phyloP scores from a whole-genome alignment of 176 grass and related monocot species.

The Typha latifolia region DNA sequence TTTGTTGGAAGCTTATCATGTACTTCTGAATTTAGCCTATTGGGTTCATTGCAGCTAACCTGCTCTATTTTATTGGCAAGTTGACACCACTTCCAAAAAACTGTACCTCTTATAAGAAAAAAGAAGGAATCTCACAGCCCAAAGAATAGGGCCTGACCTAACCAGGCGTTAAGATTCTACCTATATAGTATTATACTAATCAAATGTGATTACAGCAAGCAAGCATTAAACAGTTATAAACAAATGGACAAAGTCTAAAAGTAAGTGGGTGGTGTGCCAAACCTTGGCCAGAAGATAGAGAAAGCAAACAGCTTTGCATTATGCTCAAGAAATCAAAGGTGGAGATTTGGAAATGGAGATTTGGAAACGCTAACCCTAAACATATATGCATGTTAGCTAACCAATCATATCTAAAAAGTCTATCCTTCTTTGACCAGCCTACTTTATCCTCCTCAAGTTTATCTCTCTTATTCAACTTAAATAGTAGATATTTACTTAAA shows the following conservation, averaged over 20 bases:
- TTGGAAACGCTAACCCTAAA: background rate
- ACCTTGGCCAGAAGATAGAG: background rate
- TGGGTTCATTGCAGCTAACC: no score
- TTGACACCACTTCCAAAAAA: background rate
- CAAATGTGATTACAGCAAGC: slow-evolving; percentile 1
- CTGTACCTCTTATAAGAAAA: background rate
- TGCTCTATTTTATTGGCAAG: background rate
- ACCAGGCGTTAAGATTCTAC: background rate
- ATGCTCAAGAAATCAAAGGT: background rate
- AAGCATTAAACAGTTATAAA: background rate
- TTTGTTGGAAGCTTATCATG: background rate
- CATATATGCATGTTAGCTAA: background rate
- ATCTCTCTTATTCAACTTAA: background rate
- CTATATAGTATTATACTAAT: background rate
- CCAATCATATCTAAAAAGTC: background rate
- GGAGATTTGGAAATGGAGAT: background rate
- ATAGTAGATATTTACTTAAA: background rate
- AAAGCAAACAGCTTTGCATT: background rate
- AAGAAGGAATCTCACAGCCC: background rate
- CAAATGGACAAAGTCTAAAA: background rate
- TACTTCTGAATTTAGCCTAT: no score
- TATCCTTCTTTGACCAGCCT: background rate
- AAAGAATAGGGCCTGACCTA: background rate
- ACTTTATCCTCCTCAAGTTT: background rate
- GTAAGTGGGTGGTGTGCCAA: background rate